Base-by-base conservation (phyloP, 768 basidiomycete species). In the Tephrocybe sp. region DNA sequence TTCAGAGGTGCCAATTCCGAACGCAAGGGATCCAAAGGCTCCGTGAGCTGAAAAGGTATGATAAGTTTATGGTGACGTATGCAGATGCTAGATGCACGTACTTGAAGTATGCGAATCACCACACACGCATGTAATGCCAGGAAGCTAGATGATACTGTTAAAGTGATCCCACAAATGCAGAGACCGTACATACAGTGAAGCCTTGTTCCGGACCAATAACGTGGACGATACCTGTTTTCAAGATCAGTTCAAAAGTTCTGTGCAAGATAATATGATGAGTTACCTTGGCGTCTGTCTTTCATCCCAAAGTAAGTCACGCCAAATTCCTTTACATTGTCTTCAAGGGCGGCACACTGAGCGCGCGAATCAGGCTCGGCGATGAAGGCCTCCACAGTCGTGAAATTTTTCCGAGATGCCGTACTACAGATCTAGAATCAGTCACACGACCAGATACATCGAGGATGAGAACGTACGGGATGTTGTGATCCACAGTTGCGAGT, bases 71-170 rank as follows among this genome's bases (percentile, higher is more conserved):
- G n/a, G n/a, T n/a, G n/a, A n/a, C n/a, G n/a, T n/a, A n/a, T n/a
- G n/a, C n/a, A 2, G 34, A 21, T 44, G 19, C 9, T 26, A 52
- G 25, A 35, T 25, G 11, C 6, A 72, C 86, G 59, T 63, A 89
- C 89, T 95, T 32, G 92, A 91, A 21, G 92, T 94, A 72, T 94
- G 92, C 4, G 92, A 94, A 70, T 94, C 92, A 64, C 92, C 92
- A 59, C 92, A 95, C 44, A 94, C 92, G 61, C 86, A 88, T 28
- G 86, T 88, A 38, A 84, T 87, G 12, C 86, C 86, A 5, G 86
- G 86, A 26, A 89, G 75, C 85, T 87, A 57, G 18, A 24, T 25
- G 9, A 39, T 58, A 9, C 8, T 16, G 49, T 28, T 54, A 16
- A 47, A 26, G 9, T 31, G 12, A 9, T 16, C 30, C 35, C 30